phyloP scores from a whole-genome alignment of 2,329 filamentous ascomycete genomes.

The Geosmithia putterillii region DNA sequence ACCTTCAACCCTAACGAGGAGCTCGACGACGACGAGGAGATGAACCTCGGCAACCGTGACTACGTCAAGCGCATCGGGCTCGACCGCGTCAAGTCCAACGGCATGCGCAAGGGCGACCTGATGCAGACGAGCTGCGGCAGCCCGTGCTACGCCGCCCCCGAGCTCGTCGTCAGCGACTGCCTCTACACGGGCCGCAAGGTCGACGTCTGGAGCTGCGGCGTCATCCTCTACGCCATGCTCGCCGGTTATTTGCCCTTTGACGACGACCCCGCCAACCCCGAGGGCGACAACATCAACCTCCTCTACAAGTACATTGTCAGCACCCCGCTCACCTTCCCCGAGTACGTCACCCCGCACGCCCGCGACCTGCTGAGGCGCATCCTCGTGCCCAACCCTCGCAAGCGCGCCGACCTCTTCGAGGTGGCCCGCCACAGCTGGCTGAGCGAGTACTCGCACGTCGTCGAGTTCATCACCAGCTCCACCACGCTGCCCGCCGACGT shows the following conservation, averaged over 20 bases:
- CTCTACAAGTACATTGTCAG: conserved; percentile 99
- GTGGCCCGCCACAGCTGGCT: conserved; percentile 97
- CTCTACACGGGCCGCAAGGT: conserved; percentile 96
- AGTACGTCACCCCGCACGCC: conserved; percentile 96
- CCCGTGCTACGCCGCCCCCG: conserved; percentile 93
- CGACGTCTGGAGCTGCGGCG: conserved; percentile 98
- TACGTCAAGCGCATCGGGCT: conserved; percentile 79
- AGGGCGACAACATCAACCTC: conserved; percentile 98
- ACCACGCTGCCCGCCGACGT: conserved; percentile 82
- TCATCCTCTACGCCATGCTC: conserved; percentile 97
- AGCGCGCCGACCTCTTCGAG: conserved; percentile 91
- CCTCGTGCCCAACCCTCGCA: conserved; percentile 86
- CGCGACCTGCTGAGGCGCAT: conserved; percentile 87
- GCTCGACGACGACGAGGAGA: conserved; percentile 79
- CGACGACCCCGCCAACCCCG: conserved; percentile 93
- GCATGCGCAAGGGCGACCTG: conserved; percentile 74
- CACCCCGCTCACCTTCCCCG: conserved; percentile 91
- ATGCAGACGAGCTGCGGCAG: conserved; percentile 99
- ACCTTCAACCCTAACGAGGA: conserved; percentile 88
- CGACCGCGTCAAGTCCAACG: conserved; percentile 64
- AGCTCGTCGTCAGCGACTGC: conserved; percentile 93
- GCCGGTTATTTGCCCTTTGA: conserved; percentile 96
- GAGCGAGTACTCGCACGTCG: conserved; percentile 91
- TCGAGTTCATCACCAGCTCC: conserved; percentile 92
- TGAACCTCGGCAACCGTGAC: conserved; percentile 75